Conservation (phyloP, 1,139 yeast species). For the Pichia sp. region DNA sequence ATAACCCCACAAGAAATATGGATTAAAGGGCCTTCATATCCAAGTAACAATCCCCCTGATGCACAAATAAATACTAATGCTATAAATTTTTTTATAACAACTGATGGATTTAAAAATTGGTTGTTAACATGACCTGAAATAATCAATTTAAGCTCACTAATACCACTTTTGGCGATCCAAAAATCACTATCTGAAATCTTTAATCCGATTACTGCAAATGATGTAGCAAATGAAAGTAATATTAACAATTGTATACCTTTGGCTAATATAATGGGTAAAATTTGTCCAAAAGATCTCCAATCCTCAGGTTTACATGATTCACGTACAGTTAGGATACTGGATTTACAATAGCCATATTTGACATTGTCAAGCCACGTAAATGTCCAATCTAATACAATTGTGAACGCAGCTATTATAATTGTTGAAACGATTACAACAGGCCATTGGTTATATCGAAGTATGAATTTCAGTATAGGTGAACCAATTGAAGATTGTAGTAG, state of each 20-base stretch:
- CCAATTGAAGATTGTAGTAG: conserved; percentile 2
- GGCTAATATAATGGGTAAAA: background rate
- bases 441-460: conserved; percentile 43
- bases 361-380: conserved; percentile 62
- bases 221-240: conserved; percentile 32
- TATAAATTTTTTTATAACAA: conserved; percentile 44
- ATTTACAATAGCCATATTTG: conserved; percentile 43
- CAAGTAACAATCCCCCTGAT: conserved; percentile 75
- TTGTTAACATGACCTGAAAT: conserved; percentile 53
- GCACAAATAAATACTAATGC: conserved; percentile 65
- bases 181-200: conserved; percentile 36
- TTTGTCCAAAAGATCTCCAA: conserved; percentile 30
- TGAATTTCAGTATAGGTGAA: conserved; percentile 3
- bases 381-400: conserved; percentile 54
- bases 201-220: conserved; percentile 31
- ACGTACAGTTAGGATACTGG: conserved; percentile 31
- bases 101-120: conserved; percentile 41
- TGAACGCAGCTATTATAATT: conserved; percentile 49
- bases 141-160: conserved; percentile 60
- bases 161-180: conserved; percentile 56
- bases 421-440: conserved; percentile 51
- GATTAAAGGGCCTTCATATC: conserved; percentile 91
- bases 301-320: conserved; percentile 23
- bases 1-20: conserved; percentile 76
- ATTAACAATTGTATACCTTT: conserved; percentile 24